phyloP scores from a whole-genome alignment of 768 basidiomycete genomes.

The Leccinum pellstonianum region DNA sequence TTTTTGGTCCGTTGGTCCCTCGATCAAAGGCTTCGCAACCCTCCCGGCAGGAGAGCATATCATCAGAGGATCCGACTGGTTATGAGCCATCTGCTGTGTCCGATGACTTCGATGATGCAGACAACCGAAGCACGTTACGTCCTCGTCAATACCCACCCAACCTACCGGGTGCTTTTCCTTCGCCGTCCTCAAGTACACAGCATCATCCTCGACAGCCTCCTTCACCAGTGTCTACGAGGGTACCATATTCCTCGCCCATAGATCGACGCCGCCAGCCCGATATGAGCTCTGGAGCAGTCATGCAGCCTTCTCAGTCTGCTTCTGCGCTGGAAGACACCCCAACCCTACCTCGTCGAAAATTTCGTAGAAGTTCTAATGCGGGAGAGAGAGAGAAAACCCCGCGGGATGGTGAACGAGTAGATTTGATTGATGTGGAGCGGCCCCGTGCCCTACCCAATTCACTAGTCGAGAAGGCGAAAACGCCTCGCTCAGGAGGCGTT shows the following conservation, averaged over 20 bases:
- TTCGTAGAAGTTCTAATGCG: constrained; percentile 29
- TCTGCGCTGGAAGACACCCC: constrained; percentile 34
- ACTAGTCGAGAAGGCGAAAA: constrained; percentile 18
- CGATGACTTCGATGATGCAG: constrained; percentile 60
- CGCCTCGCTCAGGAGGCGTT: constrained; percentile 15
- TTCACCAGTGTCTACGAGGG: constrained; percentile 33
- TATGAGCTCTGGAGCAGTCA: constrained; percentile 12
- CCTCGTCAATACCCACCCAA: constrained; percentile 35
- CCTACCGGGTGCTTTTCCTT: constrained; percentile 29
- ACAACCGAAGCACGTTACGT: constrained; percentile 47
- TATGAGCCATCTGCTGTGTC: constrained; percentile 60
- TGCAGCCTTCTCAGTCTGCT: constrained; percentile 30
- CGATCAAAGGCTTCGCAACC: constrained; percentile 46
- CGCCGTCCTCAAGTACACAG: constrained; percentile 39
- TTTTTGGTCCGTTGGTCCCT: constrained; percentile 48
- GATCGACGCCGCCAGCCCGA: constrained; percentile 31
- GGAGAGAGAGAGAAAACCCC: constrained; percentile 24
- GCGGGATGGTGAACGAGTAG: constrained; percentile 28
- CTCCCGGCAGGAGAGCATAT: constrained; percentile 68
- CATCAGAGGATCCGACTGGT: constrained; percentile 63
- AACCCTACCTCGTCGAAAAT: constrained; percentile 23
- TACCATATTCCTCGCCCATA: constrained; percentile 20
- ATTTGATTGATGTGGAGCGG: constrained; percentile 20
- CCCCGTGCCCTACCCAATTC: constrained; percentile 16
- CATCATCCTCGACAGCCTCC: constrained; percentile 39